These are phyloP conservation scores for Coemansia sp. DNA, from an alignment of 192 early-diverging fungal species.

Conservation along the genomic window DNA sequence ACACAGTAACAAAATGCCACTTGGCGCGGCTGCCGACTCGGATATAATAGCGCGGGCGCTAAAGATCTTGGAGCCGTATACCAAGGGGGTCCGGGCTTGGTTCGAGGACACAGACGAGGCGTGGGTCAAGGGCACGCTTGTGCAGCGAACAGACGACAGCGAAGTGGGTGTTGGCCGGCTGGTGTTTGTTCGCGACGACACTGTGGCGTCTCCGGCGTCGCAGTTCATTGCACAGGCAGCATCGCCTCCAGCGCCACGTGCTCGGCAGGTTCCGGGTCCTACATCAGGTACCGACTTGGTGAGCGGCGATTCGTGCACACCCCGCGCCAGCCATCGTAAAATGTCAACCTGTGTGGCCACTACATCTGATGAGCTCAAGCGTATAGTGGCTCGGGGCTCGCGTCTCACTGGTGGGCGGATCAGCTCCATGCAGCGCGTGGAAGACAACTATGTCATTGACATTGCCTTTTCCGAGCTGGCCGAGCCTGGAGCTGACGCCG, in stretches of 20 bases:
- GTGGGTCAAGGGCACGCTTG: slow-evolving; percentile 70
- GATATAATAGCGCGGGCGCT: slow-evolving; percentile 37
- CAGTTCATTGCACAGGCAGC: slow-evolving; percentile 39
- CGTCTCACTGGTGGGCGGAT: slow-evolving; percentile 48
- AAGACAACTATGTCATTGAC: slow-evolving; percentile 35
- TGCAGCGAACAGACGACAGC: slow-evolving; percentile 41
- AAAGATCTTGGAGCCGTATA: slow-evolving; percentile 62
- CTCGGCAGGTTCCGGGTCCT: background rate
- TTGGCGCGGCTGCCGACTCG: slow-evolving; percentile 23
- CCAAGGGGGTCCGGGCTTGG: slow-evolving; percentile 79
- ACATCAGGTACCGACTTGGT: background rate
- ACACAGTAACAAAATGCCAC: slow-evolving; percentile 18
- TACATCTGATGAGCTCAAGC: slow-evolving; percentile 28
- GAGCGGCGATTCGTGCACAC: background rate
- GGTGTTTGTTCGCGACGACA: slow-evolving; percentile 43
- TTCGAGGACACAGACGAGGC: slow-evolving; percentile 82
- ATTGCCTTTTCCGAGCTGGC: slow-evolving; percentile 43
- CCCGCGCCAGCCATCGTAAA: background rate
- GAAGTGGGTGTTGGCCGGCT: slow-evolving; percentile 37
- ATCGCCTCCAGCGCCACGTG: slow-evolving; percentile 8
- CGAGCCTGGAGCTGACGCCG: slow-evolving; percentile 35
- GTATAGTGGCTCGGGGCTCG: slow-evolving; percentile 40
- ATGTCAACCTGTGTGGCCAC: slow-evolving; percentile 27
- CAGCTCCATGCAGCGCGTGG: slow-evolving; percentile 31
- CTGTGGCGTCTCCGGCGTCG: slow-evolving; percentile 26